Base-by-base conservation (phyloP, 129 eudicot genomes). In the Tagetes patula region DNA sequence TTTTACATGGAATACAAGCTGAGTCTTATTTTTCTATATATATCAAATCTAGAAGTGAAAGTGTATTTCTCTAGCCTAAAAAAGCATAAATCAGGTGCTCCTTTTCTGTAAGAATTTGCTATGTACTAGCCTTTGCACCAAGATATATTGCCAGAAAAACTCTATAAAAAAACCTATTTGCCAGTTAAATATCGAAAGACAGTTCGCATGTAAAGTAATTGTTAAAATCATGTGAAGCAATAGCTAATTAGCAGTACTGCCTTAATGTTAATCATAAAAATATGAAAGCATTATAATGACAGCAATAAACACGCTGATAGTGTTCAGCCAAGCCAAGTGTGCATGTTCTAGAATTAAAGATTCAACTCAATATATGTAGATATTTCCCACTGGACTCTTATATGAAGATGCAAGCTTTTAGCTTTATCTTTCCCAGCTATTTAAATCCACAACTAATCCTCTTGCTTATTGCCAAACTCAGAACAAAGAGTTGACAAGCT, bases 121-220 rank as follows among this genome's bases (percentile, higher is more conserved):
- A 54, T 71, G 8, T 38, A 54, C 41, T 11, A 71, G 40, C 32
- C 31, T 7, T 9, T 56, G 65, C 40, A n/a, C n/a, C 31, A 42
- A 56, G 8, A 8, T 66, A 55, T 11, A 4, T 27, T 52, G 63
- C 40, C 20, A 59, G 56, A 20, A 72, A 75, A 42, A 50, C 53
- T 33, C 33, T 65, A 47, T 42, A 48, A 48, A 53, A 5, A 12
- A 39, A 30, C 36, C 12, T 40, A 0, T 65, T 65, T 52, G 2
- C 43, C 53, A 39, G 53, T 65, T 30, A 52, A 74, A 74, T 39
- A 27, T 50, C 55, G 52, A 49, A 8, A 75, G 72, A 65, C 37
- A 33, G 49, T 62, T 63, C 69, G 63, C 50, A 5, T 47, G 70
- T 37, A 50, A 61, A 39, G 34, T 45, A 6, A 36, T 36, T 33